A percentile compares a stretch with the other conserved stretches of the same genome.
Evolutionary conservation across 257 asterid species (phyloP).

Genomic region (Knoxia roxburghii): DNA sequence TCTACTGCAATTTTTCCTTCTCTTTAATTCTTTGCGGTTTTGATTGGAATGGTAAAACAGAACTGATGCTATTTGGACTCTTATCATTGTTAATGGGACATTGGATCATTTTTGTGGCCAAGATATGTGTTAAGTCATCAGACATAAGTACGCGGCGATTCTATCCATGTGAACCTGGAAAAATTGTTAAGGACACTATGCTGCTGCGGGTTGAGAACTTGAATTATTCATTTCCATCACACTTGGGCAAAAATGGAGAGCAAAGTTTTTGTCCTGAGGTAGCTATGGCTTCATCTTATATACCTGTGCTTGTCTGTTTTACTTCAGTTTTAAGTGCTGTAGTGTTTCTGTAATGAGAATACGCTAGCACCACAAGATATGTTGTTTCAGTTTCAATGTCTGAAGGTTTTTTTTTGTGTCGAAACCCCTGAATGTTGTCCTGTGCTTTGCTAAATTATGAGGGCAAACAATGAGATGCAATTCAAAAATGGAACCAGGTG

Average conservation of each 20-base stretch:
- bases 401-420: neutral
- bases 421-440: neutral
- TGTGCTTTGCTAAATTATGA: neutral
- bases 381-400: too few species aligned
- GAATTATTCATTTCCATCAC: slow-evolving; percentile 43
- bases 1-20: neutral
- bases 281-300: neutral
- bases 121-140: slow-evolving; percentile 80
- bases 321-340: too few species aligned
- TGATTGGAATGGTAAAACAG: slow-evolving; percentile 35
- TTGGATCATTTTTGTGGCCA: slow-evolving; percentile 70
- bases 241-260: slow-evolving; percentile 26
- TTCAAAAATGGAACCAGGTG: neutral
- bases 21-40: neutral
- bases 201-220: slow-evolving; percentile 23
- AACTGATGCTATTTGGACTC: slow-evolving; percentile 88
- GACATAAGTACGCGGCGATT: slow-evolving; percentile 66
- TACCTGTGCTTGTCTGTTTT: neutral
- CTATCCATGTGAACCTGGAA: slow-evolving; percentile 63
- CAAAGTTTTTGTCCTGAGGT: slow-evolving; percentile 63
- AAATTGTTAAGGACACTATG: slow-evolving; percentile 20
- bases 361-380: neutral
- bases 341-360: neutral
- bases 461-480: neutral
- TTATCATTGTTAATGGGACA: slow-evolving; percentile 93